A percentile compares a stretch with the other conserved stretches of the same genome.
Conservation (phyloP, 768 basidiomycete species). For the Coprinopsis strossmayeri region DNA sequence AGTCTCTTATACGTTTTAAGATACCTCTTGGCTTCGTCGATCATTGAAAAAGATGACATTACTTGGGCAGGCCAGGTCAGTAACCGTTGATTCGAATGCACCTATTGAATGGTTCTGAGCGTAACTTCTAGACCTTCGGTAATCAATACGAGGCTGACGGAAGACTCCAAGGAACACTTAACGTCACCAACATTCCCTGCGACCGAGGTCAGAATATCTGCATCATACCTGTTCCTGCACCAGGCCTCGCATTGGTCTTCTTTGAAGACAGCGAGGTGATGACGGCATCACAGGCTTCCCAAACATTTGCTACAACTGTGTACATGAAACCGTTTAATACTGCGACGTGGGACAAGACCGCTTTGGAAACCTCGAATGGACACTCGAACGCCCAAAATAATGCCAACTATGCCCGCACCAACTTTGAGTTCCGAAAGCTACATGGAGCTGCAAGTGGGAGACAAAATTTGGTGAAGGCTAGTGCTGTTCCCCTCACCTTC, state of each 20-base stretch:
- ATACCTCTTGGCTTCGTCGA: slow-evolving; percentile 45
- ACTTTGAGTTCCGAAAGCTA: background rate
- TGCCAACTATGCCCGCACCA: background rate
- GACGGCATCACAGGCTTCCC: slow-evolving; percentile 23
- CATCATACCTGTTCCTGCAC: slow-evolving; percentile 54
- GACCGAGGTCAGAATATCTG: slow-evolving; percentile 45
- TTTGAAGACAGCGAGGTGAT: slow-evolving; percentile 36
- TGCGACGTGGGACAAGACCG: slow-evolving; percentile 44
- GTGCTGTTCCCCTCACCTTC: no score
- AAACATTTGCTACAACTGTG: slow-evolving; percentile 49
- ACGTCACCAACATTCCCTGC: slow-evolving; percentile 52
- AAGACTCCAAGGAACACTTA: slow-evolving; percentile 41
- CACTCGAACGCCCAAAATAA: slow-evolving; percentile 7
- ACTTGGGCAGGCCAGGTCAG: slow-evolving; percentile 56
- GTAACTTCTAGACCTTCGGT: slow-evolving; percentile 43
- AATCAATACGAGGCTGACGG: slow-evolving; percentile 59
- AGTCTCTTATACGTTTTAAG: background rate
- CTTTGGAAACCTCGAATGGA: slow-evolving; percentile 49
- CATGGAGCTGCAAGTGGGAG: background rate
- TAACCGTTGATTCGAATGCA: background rate
- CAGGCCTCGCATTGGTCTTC: slow-evolving; percentile 67
- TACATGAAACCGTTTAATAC: slow-evolving; percentile 49
- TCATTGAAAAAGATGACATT: slow-evolving; percentile 48
- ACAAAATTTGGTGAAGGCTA: no score
- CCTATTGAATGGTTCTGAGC: background rate